These are phyloP conservation scores for Neofusicoccum sp. DNA, from an alignment of 2,329 filamentous ascomycete genomes.

Conservation along the genomic window DNA sequence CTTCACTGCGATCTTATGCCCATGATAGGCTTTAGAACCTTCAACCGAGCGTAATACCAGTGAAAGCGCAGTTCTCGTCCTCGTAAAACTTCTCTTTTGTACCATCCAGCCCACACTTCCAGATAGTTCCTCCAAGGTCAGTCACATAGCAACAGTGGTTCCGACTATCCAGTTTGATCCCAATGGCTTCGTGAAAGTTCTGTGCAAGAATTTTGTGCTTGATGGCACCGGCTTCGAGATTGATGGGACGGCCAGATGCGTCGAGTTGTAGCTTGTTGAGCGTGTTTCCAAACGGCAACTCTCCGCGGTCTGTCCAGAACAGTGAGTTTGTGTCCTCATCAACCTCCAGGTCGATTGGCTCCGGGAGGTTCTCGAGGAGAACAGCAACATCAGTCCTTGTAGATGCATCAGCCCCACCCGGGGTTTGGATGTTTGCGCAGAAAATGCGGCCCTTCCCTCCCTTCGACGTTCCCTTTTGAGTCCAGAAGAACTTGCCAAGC, in stretches of 20 bases:
- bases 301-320: conserved; percentile 63
- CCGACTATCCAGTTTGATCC: conserved; percentile 22
- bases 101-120: conserved; percentile 8
- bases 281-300: conserved; percentile 55
- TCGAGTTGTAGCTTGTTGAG: conserved; percentile 42
- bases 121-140: conserved; percentile 24
- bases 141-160: conserved; percentile 21
- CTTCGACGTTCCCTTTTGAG: conserved; percentile 58
- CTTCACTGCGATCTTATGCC: no score
- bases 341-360: conserved; percentile 55
- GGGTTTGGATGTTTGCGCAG: conserved; percentile 46
- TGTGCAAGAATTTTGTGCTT: conserved; percentile 21
- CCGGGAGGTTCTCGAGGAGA: conserved; percentile 48
- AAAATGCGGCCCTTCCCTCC: conserved; percentile 53
- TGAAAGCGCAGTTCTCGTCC: conserved; percentile 3
- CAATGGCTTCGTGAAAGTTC: conserved; percentile 29
- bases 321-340: conserved; percentile 48
- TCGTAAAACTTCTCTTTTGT: conserved; percentile 2
- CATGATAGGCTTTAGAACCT: no score
- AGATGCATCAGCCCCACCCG: conserved; percentile 32
- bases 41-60: not conserved
- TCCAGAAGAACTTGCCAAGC: conserved; percentile 56
- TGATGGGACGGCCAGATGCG: not conserved
- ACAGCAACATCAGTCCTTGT: conserved; percentile 44
- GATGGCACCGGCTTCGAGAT: not conserved